Base-by-base conservation (phyloP, 139 green algal genomes). In the Diplosphaera chodatii region DNA sequence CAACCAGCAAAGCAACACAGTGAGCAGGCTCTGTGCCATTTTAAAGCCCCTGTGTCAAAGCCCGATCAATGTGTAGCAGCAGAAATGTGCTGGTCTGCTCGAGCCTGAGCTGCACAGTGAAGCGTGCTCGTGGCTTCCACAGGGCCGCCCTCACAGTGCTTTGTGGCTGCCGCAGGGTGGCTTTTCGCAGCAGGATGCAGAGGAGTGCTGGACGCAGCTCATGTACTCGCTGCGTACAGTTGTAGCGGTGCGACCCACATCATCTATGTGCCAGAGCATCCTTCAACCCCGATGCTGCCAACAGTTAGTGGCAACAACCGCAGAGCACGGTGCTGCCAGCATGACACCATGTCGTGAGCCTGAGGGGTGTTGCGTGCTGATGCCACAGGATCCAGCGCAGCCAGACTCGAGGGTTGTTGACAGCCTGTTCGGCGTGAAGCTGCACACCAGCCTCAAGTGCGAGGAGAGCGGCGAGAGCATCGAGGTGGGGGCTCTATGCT, bases 161-260 rank as follows among this genome's bases (percentile, higher is more conserved):
- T n/a, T 75, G 65, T 78, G 75, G 34, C 37, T 48, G 37, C 37
- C 41, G 33, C 77, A 81, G 29, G 90, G 93, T 31, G 71, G 81
- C 23, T 94, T 87, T 80, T 92, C 89, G 81, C 95, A 99, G 84
- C 94, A 98, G 84, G 96, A 99, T 75, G 96, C 95, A 21, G 95
- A 99, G 82, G 96, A 99, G 82, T 99, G 95, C 83, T 98, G 87
- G 87, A 91, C 85, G 5, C 85, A 94, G 80, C 68, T 99, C 21
- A 64, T 98, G 66, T 88, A 90, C 74, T 79, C 77, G 8, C 77
- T 98, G 15, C 75, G 76, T 4, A 84, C 90, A 71, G 82, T 79
- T 67, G 71, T 96, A 33, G 88, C 91, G 85, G 90, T 90, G 62
- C 10, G n/a, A n/a, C n/a, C n/a, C n/a, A n/a, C n/a, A n/a, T n/a